Percentiles rank a stretch among this genome's conserved stretches.
Conservation (phyloP, 768 basidiomycete genomes). For the Agrocybe praecox region DNA sequence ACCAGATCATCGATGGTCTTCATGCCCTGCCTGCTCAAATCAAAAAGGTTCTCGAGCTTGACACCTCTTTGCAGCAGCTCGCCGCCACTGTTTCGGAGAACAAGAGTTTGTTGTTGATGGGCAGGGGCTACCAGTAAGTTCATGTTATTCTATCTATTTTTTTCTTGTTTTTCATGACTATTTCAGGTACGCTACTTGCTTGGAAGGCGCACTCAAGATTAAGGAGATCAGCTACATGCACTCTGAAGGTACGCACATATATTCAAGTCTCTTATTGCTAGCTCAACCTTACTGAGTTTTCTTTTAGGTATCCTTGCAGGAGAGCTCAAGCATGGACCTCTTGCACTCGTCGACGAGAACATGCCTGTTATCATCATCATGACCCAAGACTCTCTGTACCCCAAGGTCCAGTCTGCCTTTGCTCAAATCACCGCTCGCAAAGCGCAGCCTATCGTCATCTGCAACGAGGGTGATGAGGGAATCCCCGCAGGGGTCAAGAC, state of each 20-base stretch:
- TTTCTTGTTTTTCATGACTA: not conserved
- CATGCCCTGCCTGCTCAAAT: slow-evolving; percentile 91
- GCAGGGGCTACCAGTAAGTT: slow-evolving; percentile 92
- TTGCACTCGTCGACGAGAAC: slow-evolving; percentile 97
- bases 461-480: slow-evolving; percentile 88
- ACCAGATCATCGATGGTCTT: slow-evolving; percentile 91
- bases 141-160: slow-evolving; percentile 5
- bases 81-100: slow-evolving; percentile 81
- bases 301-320: slow-evolving; percentile 86
- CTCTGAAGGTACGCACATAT: slow-evolving; percentile 58
- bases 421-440: slow-evolving; percentile 97
- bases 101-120: slow-evolving; percentile 93
- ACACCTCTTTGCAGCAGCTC: slow-evolving; percentile 76
- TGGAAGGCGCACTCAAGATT: slow-evolving; percentile 98
- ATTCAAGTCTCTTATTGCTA: not conserved
- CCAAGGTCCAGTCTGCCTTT: slow-evolving; percentile 96
- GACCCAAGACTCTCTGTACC: slow-evolving; percentile 98
- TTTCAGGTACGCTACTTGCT: slow-evolving; percentile 85
- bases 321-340: slow-evolving; percentile 97
- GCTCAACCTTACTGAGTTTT: slow-evolving; percentile 2
- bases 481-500: slow-evolving; percentile 79
- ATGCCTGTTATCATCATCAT: slow-evolving; percentile 99
- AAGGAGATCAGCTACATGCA: slow-evolving; percentile 98
- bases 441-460: slow-evolving; percentile 92
- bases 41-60: slow-evolving; percentile 81